Evolutionary conservation across 2,329 filamentous ascomycete genomes (phyloP).

Genomic region (Berkeleyomyces rouxiae): DNA sequence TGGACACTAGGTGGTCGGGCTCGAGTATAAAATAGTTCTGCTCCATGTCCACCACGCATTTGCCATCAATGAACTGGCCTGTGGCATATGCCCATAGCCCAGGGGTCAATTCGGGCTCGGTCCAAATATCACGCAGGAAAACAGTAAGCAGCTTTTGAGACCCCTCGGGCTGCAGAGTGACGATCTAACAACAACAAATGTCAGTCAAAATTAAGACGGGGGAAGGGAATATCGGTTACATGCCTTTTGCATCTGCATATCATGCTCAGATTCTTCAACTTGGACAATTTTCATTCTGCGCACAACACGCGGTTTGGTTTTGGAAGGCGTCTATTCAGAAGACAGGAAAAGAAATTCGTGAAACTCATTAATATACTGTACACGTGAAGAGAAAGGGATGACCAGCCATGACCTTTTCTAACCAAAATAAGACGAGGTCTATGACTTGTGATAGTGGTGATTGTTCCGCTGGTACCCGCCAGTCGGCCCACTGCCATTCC

Average conservation of each 20-base stretch:
- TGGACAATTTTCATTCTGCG: conserved; percentile 12
- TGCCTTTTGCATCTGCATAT: conserved; percentile 8
- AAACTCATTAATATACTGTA: conserved; percentile 11
- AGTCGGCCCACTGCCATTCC: background rate
- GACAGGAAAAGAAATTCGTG: background rate
- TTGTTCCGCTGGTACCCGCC: background rate
- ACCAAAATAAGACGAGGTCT: background rate
- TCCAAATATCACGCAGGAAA: conserved; percentile 71
- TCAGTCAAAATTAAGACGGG: no score
- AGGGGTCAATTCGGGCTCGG: conserved; percentile 56
- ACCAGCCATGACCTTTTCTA: background rate
- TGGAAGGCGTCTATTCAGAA: conserved; percentile 7
- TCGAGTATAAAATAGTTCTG: conserved; percentile 79
- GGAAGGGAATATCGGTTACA: background rate
- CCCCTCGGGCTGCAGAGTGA: conserved; percentile 68
- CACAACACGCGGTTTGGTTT: conserved; percentile 7
- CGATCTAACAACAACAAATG: conserved; percentile 34
- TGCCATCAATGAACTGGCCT: conserved; percentile 55
- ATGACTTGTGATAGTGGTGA: background rate
- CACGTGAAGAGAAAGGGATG: background rate
- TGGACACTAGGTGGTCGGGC: conserved; percentile 86
- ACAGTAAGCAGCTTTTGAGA: conserved; percentile 50
- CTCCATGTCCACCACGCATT: conserved; percentile 68
- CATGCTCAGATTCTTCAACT: conserved; percentile 6
- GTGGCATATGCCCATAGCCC: conserved; percentile 77